Evolutionary conservation across 176 grass and related monocot species (phyloP), one percentile per base, ranked within the genome.

Genomic region (Oryza officinalis): DNA sequence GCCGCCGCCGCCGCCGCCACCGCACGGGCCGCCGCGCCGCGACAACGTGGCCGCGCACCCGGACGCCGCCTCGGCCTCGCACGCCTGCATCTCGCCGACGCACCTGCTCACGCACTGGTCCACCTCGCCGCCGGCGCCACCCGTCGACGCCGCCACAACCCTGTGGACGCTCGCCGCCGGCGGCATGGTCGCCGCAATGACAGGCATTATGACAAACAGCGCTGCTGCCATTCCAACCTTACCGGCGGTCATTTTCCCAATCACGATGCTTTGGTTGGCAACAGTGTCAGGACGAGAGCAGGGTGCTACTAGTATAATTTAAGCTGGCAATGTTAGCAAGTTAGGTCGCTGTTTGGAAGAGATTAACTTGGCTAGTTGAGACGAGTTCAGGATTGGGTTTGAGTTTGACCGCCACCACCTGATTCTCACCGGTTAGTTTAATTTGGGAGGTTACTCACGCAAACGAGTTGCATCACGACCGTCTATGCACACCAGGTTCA

Each of bases 31-130:
- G 13, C 18, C 40, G 5, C 14, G 27, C 67, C 6, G 60, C 59
- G 41, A 57, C 52, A 57, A 5, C 17, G 14, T 59, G 28, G 23
- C 37, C 22, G 41, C 76, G 77, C 84, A 67, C 43, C 59, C 69
- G 27, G 69, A 49, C 41, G 69, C 35, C 23, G 31, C 77, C 23
- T 52, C 32, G 70, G 31, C 77, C 23, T 65, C 25, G 78, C 85
- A 87, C 44, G 85, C 78, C 43, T 31, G 4, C 70, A 68, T 80
- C 61, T 68, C 85, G 45, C 25, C 35, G 10, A 49, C 1, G 82
- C 87, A 85, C 30, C 71, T 18, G 71, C 2, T 28, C 46, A 81
- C 25, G 82, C 82, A 85, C 77, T 33, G 71, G 40, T 31, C 71
- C 12, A 26, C 46, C 26, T 7, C 28, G 1, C 4, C 64, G 5